Base-by-base conservation (phyloP, 2,329 filamentous ascomycete species). In the Penicillium paneum region DNA sequence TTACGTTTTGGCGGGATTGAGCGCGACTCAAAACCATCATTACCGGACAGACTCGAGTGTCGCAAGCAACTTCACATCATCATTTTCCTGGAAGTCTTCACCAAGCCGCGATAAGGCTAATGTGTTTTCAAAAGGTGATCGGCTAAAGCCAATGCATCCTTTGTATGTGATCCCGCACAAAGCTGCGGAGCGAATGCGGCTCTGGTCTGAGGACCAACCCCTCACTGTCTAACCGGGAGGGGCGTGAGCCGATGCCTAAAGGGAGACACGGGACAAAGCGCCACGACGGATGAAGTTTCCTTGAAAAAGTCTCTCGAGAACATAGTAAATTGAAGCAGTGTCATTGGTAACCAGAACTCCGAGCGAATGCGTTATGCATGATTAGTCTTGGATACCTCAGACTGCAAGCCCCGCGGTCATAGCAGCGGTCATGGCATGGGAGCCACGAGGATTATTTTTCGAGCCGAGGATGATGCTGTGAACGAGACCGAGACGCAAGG, bases 1-100 rank as follows among this genome's bases (percentile, higher is more conserved):
- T 76, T 97, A 97, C 75, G 90, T 92, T 29, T 82, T 97, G 19
- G 86, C 88, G 21, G 93, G 93, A 5, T 79, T 97, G 62, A 94
- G 90, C 71, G 88, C 86, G 49, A 87, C 88, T 24, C 90, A 96
- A 74, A 83, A 96, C 71, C 67, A 74, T 36, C 83, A 82, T 61
- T 73, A 72, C 35, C 81, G 80, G 60, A 74, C 74, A 21, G 61
- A 67, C 50, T 54, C 58, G 5, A 68, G 72, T 41, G 64, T 69
- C 26, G 69, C 66, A 3, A 61, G 62, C 29, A 59, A 58, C 6
- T 74, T 76, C 48, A 57, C 68, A 24, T 70, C 70, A 15, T 70
- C 71, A 38, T 73, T 76, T 60, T 67, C 71, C 49, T 75, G 72
- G 74, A 65, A 64, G 49, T 72, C 67, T 69, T 69, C 67, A 63